Evolutionary conservation across 805 yeast genomes (phyloP).

Genomic region (Teunomyces funiuensis): DNA sequence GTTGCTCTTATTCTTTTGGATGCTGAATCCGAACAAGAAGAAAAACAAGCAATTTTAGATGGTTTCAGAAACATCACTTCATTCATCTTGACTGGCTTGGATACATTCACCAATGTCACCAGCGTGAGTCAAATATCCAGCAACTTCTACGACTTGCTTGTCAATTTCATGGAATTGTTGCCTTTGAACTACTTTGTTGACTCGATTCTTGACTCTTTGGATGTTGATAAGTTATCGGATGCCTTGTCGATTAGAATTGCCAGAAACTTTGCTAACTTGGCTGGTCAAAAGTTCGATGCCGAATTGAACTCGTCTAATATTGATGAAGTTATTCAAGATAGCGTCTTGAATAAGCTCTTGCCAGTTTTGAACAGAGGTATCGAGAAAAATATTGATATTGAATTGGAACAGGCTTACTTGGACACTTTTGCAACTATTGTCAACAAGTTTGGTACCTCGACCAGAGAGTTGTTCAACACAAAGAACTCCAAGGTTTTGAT

Average conservation of each 20-base stretch:
- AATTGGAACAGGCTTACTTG: constrained; percentile 65
- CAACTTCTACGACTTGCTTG: constrained; percentile 55
- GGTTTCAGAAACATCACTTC: constrained; percentile 35
- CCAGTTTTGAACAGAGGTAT: constrained; percentile 47
- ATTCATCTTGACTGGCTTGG: constrained; percentile 38
- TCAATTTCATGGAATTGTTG: constrained; percentile 62
- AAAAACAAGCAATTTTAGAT: constrained; percentile 30
- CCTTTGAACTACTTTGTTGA: constrained; percentile 74
- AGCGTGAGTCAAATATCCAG: constrained; percentile 27
- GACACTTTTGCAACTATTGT: constrained; percentile 66
- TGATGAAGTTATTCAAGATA: constrained; percentile 45
- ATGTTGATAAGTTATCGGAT: constrained; percentile 27
- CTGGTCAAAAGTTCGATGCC: constrained; percentile 65
- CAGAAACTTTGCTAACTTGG: constrained; percentile 59
- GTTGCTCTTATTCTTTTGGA: constrained; percentile 54
- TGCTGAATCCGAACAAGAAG: constrained; percentile 26
- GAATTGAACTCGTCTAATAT: constrained; percentile 52
- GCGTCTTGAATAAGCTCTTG: constrained; percentile 53
- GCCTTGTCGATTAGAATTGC: constrained; percentile 51
- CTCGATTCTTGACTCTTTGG: constrained; percentile 49
- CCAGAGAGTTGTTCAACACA: constrained; percentile 27
- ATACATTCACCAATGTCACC: constrained; percentile 24
- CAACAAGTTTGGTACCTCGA: constrained; percentile 52
- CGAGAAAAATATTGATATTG: constrained; percentile 37
- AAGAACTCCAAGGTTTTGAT: constrained; percentile 49